A percentile compares a stretch with the other conserved stretches of the same genome.
Conservation (phyloP, 768 basidiomycete species). For the Tylopilus plumbeoviolaceoides region DNA sequence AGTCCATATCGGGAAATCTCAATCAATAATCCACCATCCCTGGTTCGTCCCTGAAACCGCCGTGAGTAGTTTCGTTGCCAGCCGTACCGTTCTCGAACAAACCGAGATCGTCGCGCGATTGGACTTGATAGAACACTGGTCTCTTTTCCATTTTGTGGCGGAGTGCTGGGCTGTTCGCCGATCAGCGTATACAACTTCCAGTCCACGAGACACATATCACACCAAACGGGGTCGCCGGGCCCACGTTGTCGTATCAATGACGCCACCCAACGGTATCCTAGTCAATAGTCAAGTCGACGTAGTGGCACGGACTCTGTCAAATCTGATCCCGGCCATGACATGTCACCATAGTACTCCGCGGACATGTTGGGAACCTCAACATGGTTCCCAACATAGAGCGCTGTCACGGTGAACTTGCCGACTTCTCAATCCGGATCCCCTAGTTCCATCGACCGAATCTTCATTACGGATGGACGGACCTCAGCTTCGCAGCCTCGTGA, state of each 20-base stretch:
- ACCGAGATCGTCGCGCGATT: constrained; percentile 18
- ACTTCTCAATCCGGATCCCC: constrained; percentile 13
- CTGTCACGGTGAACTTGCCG: constrained; percentile 12
- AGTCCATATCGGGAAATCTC: neutral
- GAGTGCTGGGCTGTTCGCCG: constrained; percentile 16
- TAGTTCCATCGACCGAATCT: constrained; percentile 11
- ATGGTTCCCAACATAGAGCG: too few relatives aligned
- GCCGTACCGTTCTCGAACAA: constrained; percentile 9
- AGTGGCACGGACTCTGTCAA: constrained; percentile 11
- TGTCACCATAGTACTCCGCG: constrained; percentile 23
- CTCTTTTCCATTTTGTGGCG: constrained; percentile 7
- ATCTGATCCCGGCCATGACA: neutral
- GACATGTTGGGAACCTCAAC: constrained; percentile 16
- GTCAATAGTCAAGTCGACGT: neutral
- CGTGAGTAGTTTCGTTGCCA: constrained; percentile 11
- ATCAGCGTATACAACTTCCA: constrained; percentile 12
- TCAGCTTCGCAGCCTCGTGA: constrained; percentile 15
- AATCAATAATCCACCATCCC: neutral
- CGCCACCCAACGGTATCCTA: constrained; percentile 1
- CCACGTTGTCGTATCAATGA: constrained; percentile 2
- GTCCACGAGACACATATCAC: neutral
- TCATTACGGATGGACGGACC: constrained; percentile 21
- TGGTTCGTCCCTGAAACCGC: constrained; percentile 14
- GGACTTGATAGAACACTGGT: constrained; percentile 20
- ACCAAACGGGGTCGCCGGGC: neutral